These are phyloP conservation scores for Pyrenula massariospora DNA, from an alignment of 495 filamentous ascomycete genomes.

Conservation along the genomic window DNA sequence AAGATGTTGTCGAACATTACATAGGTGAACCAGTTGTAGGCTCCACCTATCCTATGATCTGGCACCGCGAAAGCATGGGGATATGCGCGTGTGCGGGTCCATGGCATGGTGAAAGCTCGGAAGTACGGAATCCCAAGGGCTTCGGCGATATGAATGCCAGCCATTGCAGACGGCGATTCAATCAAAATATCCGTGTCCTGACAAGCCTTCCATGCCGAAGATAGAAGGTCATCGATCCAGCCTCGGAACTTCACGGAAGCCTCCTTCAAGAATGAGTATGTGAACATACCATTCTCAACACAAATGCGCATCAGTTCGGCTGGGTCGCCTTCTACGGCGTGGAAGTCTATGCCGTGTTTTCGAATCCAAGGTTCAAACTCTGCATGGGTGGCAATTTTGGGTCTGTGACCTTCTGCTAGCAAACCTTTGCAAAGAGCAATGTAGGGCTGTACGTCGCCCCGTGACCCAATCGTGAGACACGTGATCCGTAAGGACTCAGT, in stretches of 20 bases:
- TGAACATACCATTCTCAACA: slow-evolving; percentile 96
- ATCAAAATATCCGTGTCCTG: slow-evolving; percentile 84
- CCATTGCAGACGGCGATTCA: slow-evolving; percentile 95
- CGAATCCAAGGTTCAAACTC: slow-evolving; percentile 87
- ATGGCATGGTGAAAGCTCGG: slow-evolving; percentile 97
- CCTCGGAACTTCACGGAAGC: slow-evolving; percentile 81
- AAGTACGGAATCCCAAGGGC: slow-evolving; percentile 91
- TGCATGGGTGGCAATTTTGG: slow-evolving; percentile 80
- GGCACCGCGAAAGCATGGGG: slow-evolving; percentile 96
- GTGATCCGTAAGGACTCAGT: slow-evolving; percentile 72
- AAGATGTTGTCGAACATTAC: slow-evolving; percentile 96
- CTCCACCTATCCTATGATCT: slow-evolving; percentile 84
- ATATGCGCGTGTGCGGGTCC: slow-evolving; percentile 91
- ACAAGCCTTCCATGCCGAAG: slow-evolving; percentile 75
- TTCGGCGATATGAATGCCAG: slow-evolving; percentile 96
- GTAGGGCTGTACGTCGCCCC: slow-evolving; percentile 95
- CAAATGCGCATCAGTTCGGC: slow-evolving; percentile 91
- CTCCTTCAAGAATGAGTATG: slow-evolving; percentile 77
- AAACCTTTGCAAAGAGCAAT: slow-evolving; percentile 92
- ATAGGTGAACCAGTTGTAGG: slow-evolving; percentile 91
- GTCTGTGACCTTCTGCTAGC: slow-evolving; percentile 73
- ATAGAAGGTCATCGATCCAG: slow-evolving; percentile 83
- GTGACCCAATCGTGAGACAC: slow-evolving; percentile 89
- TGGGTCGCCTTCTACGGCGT: slow-evolving; percentile 78
- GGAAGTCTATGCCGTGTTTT: slow-evolving; percentile 86